A percentile compares a stretch with the other conserved stretches of the same genome.
Conservation (phyloP, 495 filamentous ascomycete species). For the Annulohypoxylon stygium region DNA sequence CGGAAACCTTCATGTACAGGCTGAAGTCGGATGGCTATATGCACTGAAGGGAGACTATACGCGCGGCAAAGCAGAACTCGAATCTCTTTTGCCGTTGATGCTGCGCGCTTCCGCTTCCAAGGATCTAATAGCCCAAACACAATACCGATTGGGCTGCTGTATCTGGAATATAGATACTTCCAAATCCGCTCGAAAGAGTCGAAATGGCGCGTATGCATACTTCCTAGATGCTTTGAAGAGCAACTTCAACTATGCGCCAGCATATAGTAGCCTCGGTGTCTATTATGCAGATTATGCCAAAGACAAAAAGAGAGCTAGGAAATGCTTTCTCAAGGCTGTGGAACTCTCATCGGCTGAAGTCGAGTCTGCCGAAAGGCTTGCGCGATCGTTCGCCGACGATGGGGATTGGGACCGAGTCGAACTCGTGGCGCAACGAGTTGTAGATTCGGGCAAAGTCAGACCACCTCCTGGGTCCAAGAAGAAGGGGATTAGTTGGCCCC, state of each 20-base stretch:
- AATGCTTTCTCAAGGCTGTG: slow-evolving; percentile 97
- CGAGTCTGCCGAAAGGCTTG: slow-evolving; percentile 87
- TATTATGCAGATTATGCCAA: slow-evolving; percentile 92
- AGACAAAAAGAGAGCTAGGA: slow-evolving; percentile 84
- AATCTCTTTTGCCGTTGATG: slow-evolving; percentile 71
- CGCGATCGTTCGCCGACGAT: slow-evolving; percentile 84
- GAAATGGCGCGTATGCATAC: slow-evolving; percentile 77
- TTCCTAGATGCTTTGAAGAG: slow-evolving; percentile 87
- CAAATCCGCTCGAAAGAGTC: slow-evolving; percentile 76
- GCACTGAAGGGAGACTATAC: slow-evolving; percentile 82
- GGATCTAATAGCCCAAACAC: slow-evolving; percentile 82
- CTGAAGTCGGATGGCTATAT: slow-evolving; percentile 90
- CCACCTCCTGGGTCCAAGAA: slow-evolving; percentile 91
- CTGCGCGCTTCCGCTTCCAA: slow-evolving; percentile 58
- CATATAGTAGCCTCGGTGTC: slow-evolving; percentile 94
- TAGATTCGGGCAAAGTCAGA: slow-evolving; percentile 90
- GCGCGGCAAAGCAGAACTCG: slow-evolving; percentile 73
- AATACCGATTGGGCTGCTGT: slow-evolving; percentile 90
- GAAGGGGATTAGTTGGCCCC: slow-evolving; percentile 94
- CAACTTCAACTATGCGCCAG: slow-evolving; percentile 90
- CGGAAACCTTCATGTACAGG: slow-evolving; percentile 77
- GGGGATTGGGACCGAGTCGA: slow-evolving; percentile 98
- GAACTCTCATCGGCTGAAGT: slow-evolving; percentile 92
- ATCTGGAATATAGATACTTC: slow-evolving; percentile 86
- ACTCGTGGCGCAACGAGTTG: slow-evolving; percentile 87